These are phyloP conservation scores for Marchantia polymorpha DNA, from an alignment of 225 moss, liverwort and hornwort species.

Conservation along the genomic window DNA sequence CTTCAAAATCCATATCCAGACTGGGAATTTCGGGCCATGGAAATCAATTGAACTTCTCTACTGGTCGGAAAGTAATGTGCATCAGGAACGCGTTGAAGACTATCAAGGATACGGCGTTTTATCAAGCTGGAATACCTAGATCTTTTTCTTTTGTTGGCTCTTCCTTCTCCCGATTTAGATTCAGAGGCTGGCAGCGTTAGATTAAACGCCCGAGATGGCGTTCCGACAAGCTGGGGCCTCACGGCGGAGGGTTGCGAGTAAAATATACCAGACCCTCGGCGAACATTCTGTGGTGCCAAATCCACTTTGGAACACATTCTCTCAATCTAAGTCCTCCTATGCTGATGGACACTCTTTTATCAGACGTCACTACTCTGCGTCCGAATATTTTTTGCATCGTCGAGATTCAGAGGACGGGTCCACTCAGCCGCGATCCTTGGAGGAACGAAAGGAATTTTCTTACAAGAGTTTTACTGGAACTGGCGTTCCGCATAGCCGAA, in stretches of 20 bases:
- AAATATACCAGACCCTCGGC: conserved; percentile 20
- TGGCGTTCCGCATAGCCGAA: conserved; percentile 3
- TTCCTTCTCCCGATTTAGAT: not conserved
- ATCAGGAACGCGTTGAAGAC: conserved; percentile 3
- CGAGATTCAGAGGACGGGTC: conserved; percentile 24
- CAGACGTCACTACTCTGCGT: conserved; percentile 17
- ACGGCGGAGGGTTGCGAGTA: conserved; percentile 34
- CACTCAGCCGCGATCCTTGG: conserved; percentile 4
- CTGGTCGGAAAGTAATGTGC: conserved; percentile 23
- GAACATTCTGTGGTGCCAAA: conserved; percentile 11
- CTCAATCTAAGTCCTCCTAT: not conserved
- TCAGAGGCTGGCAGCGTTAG: conserved; percentile 8
- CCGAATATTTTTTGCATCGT: conserved; percentile 13
- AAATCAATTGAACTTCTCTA: not conserved
- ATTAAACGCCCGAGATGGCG: conserved; percentile 32
- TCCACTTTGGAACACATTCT: conserved; percentile 2
- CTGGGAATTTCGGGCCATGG: not conserved
- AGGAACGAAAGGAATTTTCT: conserved; percentile 1
- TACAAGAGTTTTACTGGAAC: not conserved
- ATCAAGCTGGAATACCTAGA: conserved; percentile 18
- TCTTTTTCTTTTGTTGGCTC: not conserved
- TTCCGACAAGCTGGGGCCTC: conserved; percentile 34
- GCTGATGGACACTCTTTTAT: conserved; percentile 14
- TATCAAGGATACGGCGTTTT: not conserved
- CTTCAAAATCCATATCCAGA: not conserved